Conservation (phyloP, 257 asterid genomes). For the Nicotiana undulata region DNA sequence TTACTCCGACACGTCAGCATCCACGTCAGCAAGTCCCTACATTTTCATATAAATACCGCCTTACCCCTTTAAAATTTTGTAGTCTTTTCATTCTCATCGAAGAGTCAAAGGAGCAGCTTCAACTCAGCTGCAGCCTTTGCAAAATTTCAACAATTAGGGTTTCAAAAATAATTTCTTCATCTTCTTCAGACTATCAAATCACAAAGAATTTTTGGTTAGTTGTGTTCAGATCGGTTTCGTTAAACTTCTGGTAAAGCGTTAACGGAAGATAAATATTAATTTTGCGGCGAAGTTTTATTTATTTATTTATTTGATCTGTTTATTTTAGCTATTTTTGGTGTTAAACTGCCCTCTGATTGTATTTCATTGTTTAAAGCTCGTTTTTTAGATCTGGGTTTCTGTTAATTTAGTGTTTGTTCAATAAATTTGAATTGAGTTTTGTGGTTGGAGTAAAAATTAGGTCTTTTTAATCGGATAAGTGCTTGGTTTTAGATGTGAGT, state of each 20-base stretch:
- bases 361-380: background rate
- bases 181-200: background rate
- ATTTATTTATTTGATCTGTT: background rate
- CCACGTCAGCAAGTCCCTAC: background rate
- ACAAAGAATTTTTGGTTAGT: background rate
- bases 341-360: background rate
- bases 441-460: background rate
- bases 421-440: background rate
- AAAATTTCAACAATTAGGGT: background rate
- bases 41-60: background rate
- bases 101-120: background rate
- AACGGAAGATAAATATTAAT: background rate
- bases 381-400: background rate
- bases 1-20: background rate
- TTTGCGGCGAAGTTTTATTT: background rate
- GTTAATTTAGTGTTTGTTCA: background rate
- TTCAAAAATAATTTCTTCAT: background rate
- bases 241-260: background rate
- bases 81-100: background rate
- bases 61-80: background rate
- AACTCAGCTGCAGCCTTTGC: slow-evolving; percentile 3
- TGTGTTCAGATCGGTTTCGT: background rate
- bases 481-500: background rate
- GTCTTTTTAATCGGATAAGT: background rate
- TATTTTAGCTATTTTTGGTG: background rate